These are phyloP conservation scores for Penicillium cataractarum DNA, from an alignment of 495 filamentous ascomycete genomes.

Conservation along the genomic window DNA sequence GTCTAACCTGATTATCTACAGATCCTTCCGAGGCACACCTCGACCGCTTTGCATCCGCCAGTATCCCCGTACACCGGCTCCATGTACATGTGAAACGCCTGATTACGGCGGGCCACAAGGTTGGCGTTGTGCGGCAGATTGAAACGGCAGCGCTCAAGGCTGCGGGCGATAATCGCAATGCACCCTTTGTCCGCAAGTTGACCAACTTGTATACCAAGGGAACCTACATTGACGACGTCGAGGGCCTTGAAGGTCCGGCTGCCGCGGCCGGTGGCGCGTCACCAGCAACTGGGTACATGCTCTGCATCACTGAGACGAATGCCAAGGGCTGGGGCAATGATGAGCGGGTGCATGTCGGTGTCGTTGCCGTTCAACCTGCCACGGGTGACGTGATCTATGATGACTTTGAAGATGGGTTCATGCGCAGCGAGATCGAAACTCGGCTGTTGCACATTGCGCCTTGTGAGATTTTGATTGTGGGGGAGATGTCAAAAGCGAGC, in stretches of 20 bases:
- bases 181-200: constrained; percentile 88
- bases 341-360: constrained; percentile 89
- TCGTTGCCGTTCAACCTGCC: constrained; percentile 92
- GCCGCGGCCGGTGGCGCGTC: constrained; percentile 56
- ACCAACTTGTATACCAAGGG: constrained; percentile 98
- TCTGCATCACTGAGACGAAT: constrained; percentile 89
- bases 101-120: constrained; percentile 90
- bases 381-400: constrained; percentile 98
- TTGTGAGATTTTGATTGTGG: constrained; percentile 95
- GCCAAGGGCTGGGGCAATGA: constrained; percentile 86
- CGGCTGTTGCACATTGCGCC: constrained; percentile 91
- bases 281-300: constrained; percentile 82
- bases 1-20: constrained; percentile 19
- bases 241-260: constrained; percentile 66
- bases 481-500: constrained; percentile 87
- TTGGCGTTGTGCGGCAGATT: constrained; percentile 93
- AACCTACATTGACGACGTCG: constrained; percentile 94
- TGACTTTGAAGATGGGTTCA: constrained; percentile 96
- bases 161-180: constrained; percentile 91
- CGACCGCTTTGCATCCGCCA: constrained; percentile 92
- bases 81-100: constrained; percentile 95
- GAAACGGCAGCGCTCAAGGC: constrained; percentile 98
- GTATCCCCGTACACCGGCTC: constrained; percentile 89
- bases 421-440: constrained; percentile 96
- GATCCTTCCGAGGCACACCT: constrained; percentile 91